Evolutionary conservation across 148 eudicot genomes (phyloP), one percentile per base, ranked within the genome.

Genomic region (Vaccinium vitisidaea): DNA sequence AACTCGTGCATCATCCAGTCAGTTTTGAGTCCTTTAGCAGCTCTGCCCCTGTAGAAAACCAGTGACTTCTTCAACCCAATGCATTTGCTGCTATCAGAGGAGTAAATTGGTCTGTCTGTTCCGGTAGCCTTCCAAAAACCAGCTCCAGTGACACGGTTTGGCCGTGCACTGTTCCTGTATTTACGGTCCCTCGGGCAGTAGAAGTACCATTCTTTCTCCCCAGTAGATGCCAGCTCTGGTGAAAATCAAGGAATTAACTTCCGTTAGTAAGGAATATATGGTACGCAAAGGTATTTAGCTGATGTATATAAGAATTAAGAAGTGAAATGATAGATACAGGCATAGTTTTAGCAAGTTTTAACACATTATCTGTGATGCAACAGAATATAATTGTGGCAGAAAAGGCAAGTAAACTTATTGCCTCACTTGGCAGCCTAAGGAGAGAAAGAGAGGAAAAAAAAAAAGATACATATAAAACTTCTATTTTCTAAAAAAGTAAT

Each of bases 1-100:
- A 93, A 96, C 93, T 96, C 98, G 13, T 96, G 98, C 98, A 96
- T 96, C 98, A 96, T 96, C 98, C 98, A 96, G 82, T 94, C 98
- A 43, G 98, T 96, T 78, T 96, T 96, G 73, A 85, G 85, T 16
- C 98, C 98, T 88, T 92, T 94, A 12, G 98, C 94, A 46, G 98
- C 98, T 87, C 96, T 87, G 18, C 98, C 98, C 88, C 89, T 90
- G 91, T 96, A 96, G 89, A 94, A 96, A 77, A 96, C 98, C 43
- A 96, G 91, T 1, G 98, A 96, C 65, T 96, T 96, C 91, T 96
- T 96, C 87, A 96, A 85, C 14, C 98, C 98, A 3, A 96, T 96
- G 89, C 98, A 96, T 77, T 91, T 92, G 21, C 86, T 89, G 8
- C 92, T 89, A 30, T 92, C 91, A 2, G 98, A 89, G 15, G 97